Evolutionary conservation across 352 stramenopile species (phyloP).

Genomic region (Phytopythium helicoides): DNA sequence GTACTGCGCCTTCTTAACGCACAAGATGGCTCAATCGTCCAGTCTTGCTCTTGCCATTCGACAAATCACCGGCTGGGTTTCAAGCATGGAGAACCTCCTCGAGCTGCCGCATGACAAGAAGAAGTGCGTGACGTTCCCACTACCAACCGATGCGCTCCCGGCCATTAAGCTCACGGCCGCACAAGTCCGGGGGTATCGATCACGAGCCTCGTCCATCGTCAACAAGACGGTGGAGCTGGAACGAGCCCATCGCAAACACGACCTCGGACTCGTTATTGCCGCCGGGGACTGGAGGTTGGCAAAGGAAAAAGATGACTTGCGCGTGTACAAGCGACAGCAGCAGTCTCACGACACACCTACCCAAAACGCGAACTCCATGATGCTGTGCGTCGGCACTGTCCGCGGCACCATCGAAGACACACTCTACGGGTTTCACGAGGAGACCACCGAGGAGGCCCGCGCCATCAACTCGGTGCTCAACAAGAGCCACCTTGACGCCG

Average conservation of each 20-base stretch:
- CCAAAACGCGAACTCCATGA: slow-evolving; percentile 18
- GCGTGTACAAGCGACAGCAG: slow-evolving; percentile 33
- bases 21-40: too few relatives aligned
- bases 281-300: slow-evolving; percentile 31
- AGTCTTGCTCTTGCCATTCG: too few relatives aligned
- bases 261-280: background rate
- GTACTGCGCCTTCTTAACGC: too few relatives aligned
- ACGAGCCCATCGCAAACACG: slow-evolving; percentile 1
- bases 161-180: background rate
- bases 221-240: slow-evolving; percentile 5
- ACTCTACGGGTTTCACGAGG: slow-evolving; percentile 50
- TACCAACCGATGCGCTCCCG: background rate
- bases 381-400: slow-evolving; percentile 42
- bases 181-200: background rate
- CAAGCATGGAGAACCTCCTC: background rate
- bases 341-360: slow-evolving; percentile 1
- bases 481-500: slow-evolving; percentile 38
- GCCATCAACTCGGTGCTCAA: slow-evolving; percentile 28
- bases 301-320: slow-evolving; percentile 31
- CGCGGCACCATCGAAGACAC: slow-evolving; percentile 41
- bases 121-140: slow-evolving; percentile 4
- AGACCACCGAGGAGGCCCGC: slow-evolving; percentile 50
- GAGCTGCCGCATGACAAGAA: background rate
- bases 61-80: too few relatives aligned
- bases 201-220: background rate